Conservation (phyloP, 2,329 filamentous ascomycete species). For the Coniella lustricola region DNA sequence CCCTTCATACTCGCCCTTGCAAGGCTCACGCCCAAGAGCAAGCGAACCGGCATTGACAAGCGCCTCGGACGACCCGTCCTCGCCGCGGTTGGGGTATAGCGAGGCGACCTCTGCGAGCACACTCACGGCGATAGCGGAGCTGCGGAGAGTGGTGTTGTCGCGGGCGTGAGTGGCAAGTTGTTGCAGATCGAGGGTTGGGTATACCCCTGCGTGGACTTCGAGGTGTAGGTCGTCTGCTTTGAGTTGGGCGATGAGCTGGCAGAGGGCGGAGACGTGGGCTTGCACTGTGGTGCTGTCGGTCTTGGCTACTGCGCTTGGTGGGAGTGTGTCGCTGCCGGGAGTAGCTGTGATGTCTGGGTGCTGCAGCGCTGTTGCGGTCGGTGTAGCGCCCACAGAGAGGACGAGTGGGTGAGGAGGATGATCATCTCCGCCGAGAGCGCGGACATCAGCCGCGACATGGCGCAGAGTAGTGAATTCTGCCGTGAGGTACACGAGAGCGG, state of each 20-base stretch:
- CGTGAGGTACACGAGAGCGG: conserved; percentile 51
- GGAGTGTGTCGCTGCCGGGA: neutral
- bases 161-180: conserved; percentile 66
- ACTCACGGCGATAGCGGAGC: conserved; percentile 55
- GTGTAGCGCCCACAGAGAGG: conserved; percentile 70
- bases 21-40: conserved; percentile 66
- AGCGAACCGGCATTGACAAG: conserved; percentile 63
- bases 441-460: conserved; percentile 35
- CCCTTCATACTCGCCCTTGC: conserved; percentile 55
- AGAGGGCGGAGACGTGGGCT: conserved; percentile 25
- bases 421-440: conserved; percentile 19
- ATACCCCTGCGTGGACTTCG: conserved; percentile 71
- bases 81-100: conserved; percentile 55
- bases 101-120: conserved; percentile 67
- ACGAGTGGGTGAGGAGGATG: conserved; percentile 29
- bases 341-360: conserved; percentile 35
- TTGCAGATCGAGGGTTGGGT: conserved; percentile 70
- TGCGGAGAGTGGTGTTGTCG: conserved; percentile 34
- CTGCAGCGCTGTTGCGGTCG: conserved; percentile 61
- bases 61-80: conserved; percentile 47
- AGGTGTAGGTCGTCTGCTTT: conserved; percentile 37
- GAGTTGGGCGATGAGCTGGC: conserved; percentile 31
- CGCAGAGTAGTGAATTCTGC: conserved; percentile 52
- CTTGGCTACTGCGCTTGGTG: neutral
- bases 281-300: neutral